phyloP scores from a whole-genome alignment of 805 yeast species.

The Torulaspora franciscae region DNA sequence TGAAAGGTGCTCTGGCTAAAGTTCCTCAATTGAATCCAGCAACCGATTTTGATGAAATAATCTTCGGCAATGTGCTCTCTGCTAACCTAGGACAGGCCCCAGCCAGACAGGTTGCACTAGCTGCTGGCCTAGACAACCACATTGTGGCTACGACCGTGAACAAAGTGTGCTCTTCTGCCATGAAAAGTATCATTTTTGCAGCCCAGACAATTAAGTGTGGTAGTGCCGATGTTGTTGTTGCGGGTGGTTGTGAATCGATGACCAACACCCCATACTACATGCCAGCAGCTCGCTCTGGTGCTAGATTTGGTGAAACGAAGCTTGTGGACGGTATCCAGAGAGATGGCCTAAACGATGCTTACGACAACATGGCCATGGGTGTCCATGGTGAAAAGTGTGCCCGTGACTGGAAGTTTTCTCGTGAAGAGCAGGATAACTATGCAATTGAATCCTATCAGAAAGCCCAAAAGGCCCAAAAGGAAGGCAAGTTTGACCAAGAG shows the following conservation, averaged over 20 bases:
- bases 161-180: conserved; percentile 96
- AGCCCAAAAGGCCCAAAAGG: conserved; percentile 74
- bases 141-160: conserved; percentile 87
- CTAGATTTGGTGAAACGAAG: conserved; percentile 78
- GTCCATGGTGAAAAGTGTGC: conserved; percentile 97
- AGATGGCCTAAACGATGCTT: conserved; percentile 93
- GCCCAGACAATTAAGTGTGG: conserved; percentile 89
- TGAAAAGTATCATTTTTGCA: conserved; percentile 85
- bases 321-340: conserved; percentile 84
- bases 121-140: conserved; percentile 76
- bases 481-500: conserved; percentile 78
- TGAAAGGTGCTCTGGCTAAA: conserved; percentile 76
- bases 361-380: conserved; percentile 88
- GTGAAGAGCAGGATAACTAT: conserved; percentile 85
- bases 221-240: conserved; percentile 84
- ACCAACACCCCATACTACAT: conserved; percentile 90
- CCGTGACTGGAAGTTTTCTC: conserved; percentile 63
- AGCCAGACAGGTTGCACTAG: conserved; percentile 93
- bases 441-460: conserved; percentile 82
- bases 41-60: conserved; percentile 76
- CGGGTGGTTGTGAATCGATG: conserved; percentile 98
- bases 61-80: conserved; percentile 87
- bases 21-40: conserved; percentile 72
- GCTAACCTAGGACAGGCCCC: conserved; percentile 97
- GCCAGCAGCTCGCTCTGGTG: conserved; percentile 80